Conservation (phyloP, 1,284 basidiomycete genomes). For the Trichosporon inkin region DNA sequence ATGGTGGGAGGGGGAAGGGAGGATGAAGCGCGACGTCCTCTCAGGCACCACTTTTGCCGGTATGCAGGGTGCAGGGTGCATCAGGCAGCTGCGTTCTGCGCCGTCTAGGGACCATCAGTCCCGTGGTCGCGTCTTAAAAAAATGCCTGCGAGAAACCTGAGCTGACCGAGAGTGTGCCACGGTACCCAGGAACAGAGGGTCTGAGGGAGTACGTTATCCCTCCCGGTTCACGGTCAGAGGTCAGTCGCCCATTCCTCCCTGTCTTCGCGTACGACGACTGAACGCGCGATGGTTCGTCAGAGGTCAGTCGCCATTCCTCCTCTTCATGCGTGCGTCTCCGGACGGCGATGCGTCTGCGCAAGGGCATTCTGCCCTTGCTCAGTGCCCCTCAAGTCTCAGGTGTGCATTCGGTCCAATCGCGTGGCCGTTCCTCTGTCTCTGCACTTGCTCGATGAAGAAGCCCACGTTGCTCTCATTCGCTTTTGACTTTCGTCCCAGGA, state of each 20-base stretch:
- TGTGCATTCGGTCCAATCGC: neutral
- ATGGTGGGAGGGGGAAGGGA: neutral
- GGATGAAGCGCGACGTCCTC: neutral
- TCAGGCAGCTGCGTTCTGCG: neutral
- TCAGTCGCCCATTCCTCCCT: slow-evolving; percentile 6
- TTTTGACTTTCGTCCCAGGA: slow-evolving; percentile 1
- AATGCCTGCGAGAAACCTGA: neutral
- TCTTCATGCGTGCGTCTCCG: neutral
- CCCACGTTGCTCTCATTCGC: slow-evolving; percentile 5
- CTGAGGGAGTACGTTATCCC: neutral
- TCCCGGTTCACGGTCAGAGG: neutral
- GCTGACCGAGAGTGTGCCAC: slow-evolving; percentile 6
- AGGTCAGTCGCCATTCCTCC: slow-evolving; percentile 8
- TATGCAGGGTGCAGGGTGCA: slow-evolving; percentile 5
- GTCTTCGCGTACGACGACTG: neutral
- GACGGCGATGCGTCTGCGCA: neutral
- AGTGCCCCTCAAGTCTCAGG: slow-evolving; percentile 3
- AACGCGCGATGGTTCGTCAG: neutral
- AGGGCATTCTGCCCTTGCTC: neutral
- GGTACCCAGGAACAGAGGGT: slow-evolving; percentile 9
- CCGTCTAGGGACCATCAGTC: slow-evolving; percentile 2
- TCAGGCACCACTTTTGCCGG: neutral
- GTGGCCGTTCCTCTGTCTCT: neutral
- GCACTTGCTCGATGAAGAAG: neutral
- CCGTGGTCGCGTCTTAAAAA: slow-evolving; percentile 6